These are phyloP conservation scores for Discostella pseudostelligera DNA, from an alignment of 108 stramenopile genomes.

Conservation along the genomic window DNA sequence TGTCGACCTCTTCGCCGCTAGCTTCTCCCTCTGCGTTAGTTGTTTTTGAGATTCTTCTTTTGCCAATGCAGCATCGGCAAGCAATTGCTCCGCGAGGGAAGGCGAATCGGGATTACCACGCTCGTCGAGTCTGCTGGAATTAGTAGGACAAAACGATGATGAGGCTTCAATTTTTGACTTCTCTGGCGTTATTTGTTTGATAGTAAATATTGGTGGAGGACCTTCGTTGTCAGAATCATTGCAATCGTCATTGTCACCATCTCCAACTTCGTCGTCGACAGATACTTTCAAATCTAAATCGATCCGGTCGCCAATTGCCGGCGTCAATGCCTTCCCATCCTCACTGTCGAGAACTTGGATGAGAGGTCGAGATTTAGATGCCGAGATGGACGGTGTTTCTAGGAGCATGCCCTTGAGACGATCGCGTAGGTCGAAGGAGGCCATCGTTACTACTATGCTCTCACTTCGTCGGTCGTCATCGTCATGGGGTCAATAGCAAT, in stretches of 20 bases:
- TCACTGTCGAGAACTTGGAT: conserved; percentile 17
- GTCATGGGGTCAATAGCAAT: no score
- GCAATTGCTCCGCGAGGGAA: conserved; percentile 13
- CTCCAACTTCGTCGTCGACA: not conserved
- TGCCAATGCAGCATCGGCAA: conserved; percentile 8
- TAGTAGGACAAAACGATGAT: not conserved
- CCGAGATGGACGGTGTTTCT: conserved; percentile 3
- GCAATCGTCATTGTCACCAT: conserved; percentile 11
- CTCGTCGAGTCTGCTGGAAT: not conserved
- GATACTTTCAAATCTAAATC: not conserved
- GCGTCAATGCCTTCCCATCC: not conserved
- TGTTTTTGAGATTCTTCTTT: not conserved
- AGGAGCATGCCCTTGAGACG: conserved; percentile 29
- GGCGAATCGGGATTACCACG: not conserved
- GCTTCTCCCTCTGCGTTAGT: conserved; percentile 7
- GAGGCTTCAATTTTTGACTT: not conserved
- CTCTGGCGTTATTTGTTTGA: not conserved
- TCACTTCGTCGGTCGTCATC: no score
- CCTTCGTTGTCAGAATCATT: conserved; percentile 26
- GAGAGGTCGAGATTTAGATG: conserved; percentile 8
- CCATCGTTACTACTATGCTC: not conserved
- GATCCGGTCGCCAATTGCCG: not conserved
- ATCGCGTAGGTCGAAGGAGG: conserved; percentile 20
- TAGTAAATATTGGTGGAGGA: conserved; percentile 22
- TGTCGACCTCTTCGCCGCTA: conserved; percentile 30